Evolutionary conservation across 2,329 filamentous ascomycete genomes (phyloP), one percentile per base, ranked within the genome.

Genomic region (Bipolaris oryzae): DNA sequence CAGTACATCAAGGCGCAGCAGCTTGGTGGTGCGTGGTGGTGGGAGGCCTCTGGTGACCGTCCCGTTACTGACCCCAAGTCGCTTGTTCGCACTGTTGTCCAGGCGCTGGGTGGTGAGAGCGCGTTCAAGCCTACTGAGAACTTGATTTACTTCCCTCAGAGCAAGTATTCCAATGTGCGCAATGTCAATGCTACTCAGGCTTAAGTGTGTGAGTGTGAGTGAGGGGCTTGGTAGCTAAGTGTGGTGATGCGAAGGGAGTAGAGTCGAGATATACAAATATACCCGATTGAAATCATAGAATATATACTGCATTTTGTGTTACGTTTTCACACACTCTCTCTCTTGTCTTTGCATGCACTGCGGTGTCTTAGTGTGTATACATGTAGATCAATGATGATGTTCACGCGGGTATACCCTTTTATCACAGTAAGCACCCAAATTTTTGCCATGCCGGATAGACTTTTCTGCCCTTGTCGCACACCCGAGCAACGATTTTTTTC

Each of bases 11-110:
- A 58, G 55, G 56, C 58, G 3, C 44, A 70, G 51, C 61, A 61
- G n/a, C 58, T 74, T 3, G 70, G 70, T 42, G 71, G 71, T 11
- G 66, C 66, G 0, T 71, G 69, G 70, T 74, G 64, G 64, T 74
- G 70, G 71, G 70, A 74, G 16, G 64, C 62, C 0, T 68, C 62
- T 50, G 54, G 52, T 43, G 70, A 73, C 45, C 64, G 57, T 13
- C 34, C 37, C 5, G 39, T 51, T 16, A 61, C 20, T 10, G 58
- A 63, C 21, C 54, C 55, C 13, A 67, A 67, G 59, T 69, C 66
- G 34, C 48, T 71, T 10, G 52, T 71, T 1, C n/a, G 28, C 16
- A 58, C 52, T 28, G 55, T 61, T 23, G 50, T 57, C 21, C 57
- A 67, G 25, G 50, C 53, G 20, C 58, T 68, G n/a, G 66, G 64